Percentiles rank a stretch among this genome's conserved stretches.
Conservation (phyloP, 805 yeast genomes). For the Wickerhamiella parazyma region DNA sequence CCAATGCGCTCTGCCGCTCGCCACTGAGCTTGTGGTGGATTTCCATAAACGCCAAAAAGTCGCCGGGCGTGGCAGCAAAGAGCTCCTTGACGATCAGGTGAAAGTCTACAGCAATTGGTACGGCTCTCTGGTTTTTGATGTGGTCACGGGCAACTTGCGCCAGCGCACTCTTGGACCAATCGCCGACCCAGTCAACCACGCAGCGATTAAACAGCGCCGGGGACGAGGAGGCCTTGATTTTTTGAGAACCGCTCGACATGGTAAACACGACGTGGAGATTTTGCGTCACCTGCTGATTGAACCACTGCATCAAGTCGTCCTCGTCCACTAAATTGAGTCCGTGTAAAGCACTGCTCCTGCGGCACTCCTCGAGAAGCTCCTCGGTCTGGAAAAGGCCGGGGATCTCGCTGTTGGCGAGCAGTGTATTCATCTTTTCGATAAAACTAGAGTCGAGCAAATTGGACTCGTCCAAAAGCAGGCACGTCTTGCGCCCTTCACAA, state of each 20-base stretch:
- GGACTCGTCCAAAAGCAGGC: slow-evolving; percentile 72
- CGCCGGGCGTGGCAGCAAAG: slow-evolving; percentile 33
- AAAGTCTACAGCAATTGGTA: neutral
- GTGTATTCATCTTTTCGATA: slow-evolving; percentile 80
- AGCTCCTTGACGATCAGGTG: slow-evolving; percentile 1
- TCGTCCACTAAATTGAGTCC: slow-evolving; percentile 50
- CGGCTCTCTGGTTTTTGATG: neutral
- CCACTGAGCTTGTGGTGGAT: slow-evolving; percentile 28
- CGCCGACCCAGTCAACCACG: slow-evolving; percentile 79
- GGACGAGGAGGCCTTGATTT: slow-evolving; percentile 45
- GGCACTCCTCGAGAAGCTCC: slow-evolving; percentile 46
- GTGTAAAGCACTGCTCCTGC: slow-evolving; percentile 41
- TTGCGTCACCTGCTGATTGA: slow-evolving; percentile 46
- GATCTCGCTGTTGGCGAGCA: slow-evolving; percentile 84
- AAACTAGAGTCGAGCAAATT: slow-evolving; percentile 63
- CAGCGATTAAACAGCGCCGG: slow-evolving; percentile 87
- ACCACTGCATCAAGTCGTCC: slow-evolving; percentile 66
- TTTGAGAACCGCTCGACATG: slow-evolving; percentile 38
- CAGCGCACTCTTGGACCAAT: slow-evolving; percentile 48
- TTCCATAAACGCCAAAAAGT: slow-evolving; percentile 38
- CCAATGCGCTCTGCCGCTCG: slow-evolving; percentile 36
- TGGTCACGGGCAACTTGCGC: slow-evolving; percentile 34
- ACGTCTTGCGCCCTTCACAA: slow-evolving; percentile 43
- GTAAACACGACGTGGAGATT: slow-evolving; percentile 79
- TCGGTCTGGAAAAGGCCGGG: slow-evolving; percentile 82